A percentile compares a stretch with the other conserved stretches of the same genome.
These are phyloP conservation scores for Spinacia oleracea DNA, from an alignment of 179 eudicot genomes.

Conservation along the genomic window DNA sequence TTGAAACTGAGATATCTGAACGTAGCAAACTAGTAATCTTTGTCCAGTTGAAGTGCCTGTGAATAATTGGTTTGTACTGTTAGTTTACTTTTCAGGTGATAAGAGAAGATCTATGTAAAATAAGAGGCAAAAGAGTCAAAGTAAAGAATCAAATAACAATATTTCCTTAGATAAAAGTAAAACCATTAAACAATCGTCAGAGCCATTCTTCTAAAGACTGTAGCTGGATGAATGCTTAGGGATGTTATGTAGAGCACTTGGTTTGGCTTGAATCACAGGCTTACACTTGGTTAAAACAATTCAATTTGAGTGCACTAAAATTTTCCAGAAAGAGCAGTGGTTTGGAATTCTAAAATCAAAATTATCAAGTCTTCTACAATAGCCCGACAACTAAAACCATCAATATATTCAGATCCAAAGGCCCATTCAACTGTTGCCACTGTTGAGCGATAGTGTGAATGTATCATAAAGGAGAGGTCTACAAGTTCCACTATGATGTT, in stretches of 20 bases:
- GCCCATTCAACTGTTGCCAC: background rate
- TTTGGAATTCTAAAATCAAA: background rate
- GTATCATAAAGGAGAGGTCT: background rate
- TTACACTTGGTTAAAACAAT: background rate
- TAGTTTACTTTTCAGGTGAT: background rate
- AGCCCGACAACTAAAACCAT: background rate
- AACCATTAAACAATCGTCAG: background rate
- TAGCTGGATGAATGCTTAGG: slow-evolving; percentile 3
- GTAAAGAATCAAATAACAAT: background rate
- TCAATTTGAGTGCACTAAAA: background rate
- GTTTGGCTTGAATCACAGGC: background rate
- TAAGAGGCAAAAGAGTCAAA: background rate
- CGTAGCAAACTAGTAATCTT: background rate
- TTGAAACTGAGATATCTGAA: background rate
- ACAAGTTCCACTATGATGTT: background rate
- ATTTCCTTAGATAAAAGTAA: background rate
- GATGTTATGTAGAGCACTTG: background rate
- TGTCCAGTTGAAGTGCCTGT: background rate
- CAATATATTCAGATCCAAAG: background rate
- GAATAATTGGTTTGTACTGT: background rate
- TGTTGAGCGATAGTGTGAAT: background rate
- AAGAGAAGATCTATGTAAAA: background rate
- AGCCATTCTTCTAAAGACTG: background rate
- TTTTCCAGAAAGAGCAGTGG: background rate
- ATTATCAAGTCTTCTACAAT: background rate